These are phyloP conservation scores for Cystoisospora suis DNA, from an alignment of 169 alveolate species.

Conservation along the genomic window DNA sequence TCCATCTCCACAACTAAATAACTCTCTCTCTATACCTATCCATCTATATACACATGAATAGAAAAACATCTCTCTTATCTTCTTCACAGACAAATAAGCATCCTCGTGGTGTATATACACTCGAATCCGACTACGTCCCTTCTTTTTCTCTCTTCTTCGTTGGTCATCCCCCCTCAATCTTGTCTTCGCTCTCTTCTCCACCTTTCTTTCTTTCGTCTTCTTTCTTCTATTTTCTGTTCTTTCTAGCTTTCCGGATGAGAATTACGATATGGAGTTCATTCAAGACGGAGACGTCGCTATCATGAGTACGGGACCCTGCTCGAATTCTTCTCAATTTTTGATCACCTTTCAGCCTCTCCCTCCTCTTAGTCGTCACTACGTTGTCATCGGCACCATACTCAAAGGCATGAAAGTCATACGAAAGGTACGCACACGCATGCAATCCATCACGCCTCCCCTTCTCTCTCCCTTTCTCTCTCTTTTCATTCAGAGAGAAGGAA, in stretches of 20 bases:
- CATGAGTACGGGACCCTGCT: constrained; percentile 43
- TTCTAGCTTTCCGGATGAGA: constrained; percentile 67
- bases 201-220: not conserved
- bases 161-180: not conserved
- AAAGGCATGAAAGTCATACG: constrained; percentile 64
- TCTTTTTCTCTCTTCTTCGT: not conserved
- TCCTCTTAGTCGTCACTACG: constrained; percentile 27
- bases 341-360: constrained; percentile 55
- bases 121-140: too few species aligned
- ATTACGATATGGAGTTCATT: constrained; percentile 60
- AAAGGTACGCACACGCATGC: not conserved
- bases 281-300: constrained; percentile 67
- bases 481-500: not conserved
- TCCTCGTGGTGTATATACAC: too few species aligned
- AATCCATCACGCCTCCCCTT: not conserved
- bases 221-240: not conserved
- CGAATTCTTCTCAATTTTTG: constrained; percentile 55
- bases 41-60: too few species aligned
- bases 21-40: too few species aligned
- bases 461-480: not conserved
- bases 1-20: too few species aligned
- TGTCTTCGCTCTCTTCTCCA: not conserved
- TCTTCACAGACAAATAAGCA: too few species aligned
- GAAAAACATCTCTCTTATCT: too few species aligned
- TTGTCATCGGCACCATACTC: constrained; percentile 67